Conservation (phyloP, 345 rosid species). For the Sisymbrium irio region DNA sequence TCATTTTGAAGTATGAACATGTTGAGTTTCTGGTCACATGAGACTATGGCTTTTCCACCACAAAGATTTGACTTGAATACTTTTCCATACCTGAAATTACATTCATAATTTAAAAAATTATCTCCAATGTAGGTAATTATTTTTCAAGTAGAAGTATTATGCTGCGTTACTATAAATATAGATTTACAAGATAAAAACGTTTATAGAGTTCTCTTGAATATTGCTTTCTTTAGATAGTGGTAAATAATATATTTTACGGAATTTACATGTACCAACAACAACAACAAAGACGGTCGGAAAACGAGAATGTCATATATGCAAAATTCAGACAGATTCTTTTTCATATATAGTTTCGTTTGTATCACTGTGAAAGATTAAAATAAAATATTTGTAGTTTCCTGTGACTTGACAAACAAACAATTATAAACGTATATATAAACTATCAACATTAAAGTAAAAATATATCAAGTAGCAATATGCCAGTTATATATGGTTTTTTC, state of each 20-base stretch:
- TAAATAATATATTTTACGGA: neutral
- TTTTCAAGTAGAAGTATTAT: neutral
- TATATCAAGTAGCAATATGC: too few relatives aligned
- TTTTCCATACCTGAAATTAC: conserved; percentile 55
- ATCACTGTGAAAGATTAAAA: neutral
- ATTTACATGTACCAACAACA: neutral
- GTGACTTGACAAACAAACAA: too few relatives aligned
- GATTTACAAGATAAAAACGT: neutral
- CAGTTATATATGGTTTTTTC: neutral
- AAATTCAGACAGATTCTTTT: neutral
- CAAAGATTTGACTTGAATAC: conserved; percentile 79
- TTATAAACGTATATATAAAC: too few relatives aligned
- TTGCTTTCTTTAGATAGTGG: neutral
- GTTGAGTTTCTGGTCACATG: conserved; percentile 80
- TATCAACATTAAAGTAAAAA: too few relatives aligned
- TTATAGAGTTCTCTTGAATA: neutral
- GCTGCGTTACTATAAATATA: neutral
- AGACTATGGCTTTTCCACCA: conserved; percentile 77
- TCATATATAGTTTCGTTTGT: neutral
- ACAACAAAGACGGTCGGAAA: neutral
- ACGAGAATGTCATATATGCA: neutral
- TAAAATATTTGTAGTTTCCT: neutral
- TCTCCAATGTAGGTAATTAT: neutral
- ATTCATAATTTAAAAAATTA: neutral
- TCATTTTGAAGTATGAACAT: conserved; percentile 79